Evolutionary conservation across 805 yeast species (phyloP), one percentile per base, ranked within the genome.

Genomic region (Ogataea sp.): DNA sequence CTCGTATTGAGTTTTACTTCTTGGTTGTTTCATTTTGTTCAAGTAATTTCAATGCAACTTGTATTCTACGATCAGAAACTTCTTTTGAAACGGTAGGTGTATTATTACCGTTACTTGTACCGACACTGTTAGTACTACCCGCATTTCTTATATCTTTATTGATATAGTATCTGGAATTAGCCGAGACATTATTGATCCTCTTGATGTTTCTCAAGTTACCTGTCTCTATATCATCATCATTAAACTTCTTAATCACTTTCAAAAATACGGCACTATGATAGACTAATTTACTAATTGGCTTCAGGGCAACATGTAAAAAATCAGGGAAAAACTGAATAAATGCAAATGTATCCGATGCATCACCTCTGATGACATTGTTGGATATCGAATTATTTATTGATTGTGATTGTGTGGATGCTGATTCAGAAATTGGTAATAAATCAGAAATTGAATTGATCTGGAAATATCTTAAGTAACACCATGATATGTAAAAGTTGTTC

Each of bases 341-440:
- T 40, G 84, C 78, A 65, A 89, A 89, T 1, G 90, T 83, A 48
- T 89, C 96, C 0, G 93, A 80, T 0, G 96, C 95, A 58, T 88
- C 96, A 29, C 97, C 96, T 21, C 72, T 59, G 10, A 79, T 61
- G 20, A 68, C 55, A 26, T 49, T 38, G 20, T 38, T 47, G 24
- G 17, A 54, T 38, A 7, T 18, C n/a, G n/a, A n/a, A n/a, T n/a
- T n/a, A n/a, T n/a, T n/a, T n/a, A n/a, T n/a, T n/a, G n/a, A n/a
- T n/a, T n/a, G n/a, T n/a, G n/a, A n/a, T n/a, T n/a, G n/a, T n/a
- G n/a, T n/a, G 17, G 5, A n/a, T 3, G 18, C 6, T 3, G 26
- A 9, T 20, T 18, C 6, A n/a, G 18, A 43, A 20, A 52, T 56
- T 27, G 58, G 63, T 33, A 60, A 48, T 17, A 58, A 41, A 21